A percentile compares a stretch with the other conserved stretches of the same genome.
Evolutionary conservation across 2,329 filamentous ascomycete species (phyloP).

Genomic region (Fusarium sp.): DNA sequence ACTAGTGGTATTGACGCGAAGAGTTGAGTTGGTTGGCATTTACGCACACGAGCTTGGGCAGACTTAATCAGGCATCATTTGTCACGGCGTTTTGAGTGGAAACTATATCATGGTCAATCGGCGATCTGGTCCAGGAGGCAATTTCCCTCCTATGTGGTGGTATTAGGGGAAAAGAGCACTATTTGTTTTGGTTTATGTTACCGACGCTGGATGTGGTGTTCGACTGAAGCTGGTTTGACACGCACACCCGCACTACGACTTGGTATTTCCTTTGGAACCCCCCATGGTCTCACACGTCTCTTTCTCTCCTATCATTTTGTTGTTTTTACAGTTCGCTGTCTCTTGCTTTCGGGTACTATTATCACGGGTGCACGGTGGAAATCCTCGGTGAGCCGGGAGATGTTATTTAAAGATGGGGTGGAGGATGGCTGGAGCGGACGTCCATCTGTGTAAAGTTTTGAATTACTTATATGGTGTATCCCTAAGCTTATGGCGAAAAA

Average conservation of each 20-base stretch:
- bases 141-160: constrained; percentile 47
- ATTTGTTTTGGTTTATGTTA: constrained; percentile 41
- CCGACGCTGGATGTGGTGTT: constrained; percentile 35
- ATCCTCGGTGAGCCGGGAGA: constrained; percentile 25
- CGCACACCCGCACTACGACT: constrained; percentile 21
- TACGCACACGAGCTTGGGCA: constrained; percentile 47
- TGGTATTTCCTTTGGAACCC: constrained; percentile 28
- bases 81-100: constrained; percentile 55
- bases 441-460: constrained; percentile 41
- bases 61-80: constrained; percentile 56
- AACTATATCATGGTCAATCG: constrained; percentile 57
- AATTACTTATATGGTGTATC: constrained; percentile 44
- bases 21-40: constrained; percentile 45
- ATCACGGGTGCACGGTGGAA: constrained; percentile 27
- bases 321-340: constrained; percentile 31
- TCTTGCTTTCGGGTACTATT: constrained; percentile 26
- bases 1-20: constrained; percentile 58
- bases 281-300: constrained; percentile 26
- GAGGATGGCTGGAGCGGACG: constrained; percentile 21
- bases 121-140: constrained; percentile 52
- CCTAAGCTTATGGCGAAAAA: constrained; percentile 46
- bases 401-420: constrained; percentile 36
- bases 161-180: constrained; percentile 50
- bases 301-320: constrained; percentile 35
- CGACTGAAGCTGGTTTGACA: constrained; percentile 29